Conservation (phyloP, 164 flowering plant genomes). For the Tinospora cordifolia region DNA sequence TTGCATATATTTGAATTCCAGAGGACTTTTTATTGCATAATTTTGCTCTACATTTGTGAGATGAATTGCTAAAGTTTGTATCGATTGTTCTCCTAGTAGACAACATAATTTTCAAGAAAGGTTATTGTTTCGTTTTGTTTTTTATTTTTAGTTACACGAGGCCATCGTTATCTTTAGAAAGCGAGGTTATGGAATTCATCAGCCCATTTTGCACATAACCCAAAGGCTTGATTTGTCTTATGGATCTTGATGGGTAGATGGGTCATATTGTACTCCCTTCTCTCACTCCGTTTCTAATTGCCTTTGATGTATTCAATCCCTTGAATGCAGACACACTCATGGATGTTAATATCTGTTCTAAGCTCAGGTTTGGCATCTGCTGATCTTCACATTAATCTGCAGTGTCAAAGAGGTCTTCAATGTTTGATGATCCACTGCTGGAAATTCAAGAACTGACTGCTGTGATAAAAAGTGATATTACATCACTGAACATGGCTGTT, state of each 20-base stretch:
- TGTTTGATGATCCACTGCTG: slow-evolving; percentile 72
- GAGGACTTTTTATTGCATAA: too few species aligned
- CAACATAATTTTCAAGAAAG: too few species aligned
- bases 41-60: too few species aligned
- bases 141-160: too few species aligned
- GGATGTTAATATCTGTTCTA: not conserved
- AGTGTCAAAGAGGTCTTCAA: slow-evolving; percentile 83
- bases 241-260: too few species aligned
- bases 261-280: not conserved
- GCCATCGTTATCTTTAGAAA: too few species aligned
- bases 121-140: too few species aligned
- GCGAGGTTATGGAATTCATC: too few species aligned
- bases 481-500: slow-evolving; percentile 55
- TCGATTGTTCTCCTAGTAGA: too few species aligned
- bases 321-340: not conserved
- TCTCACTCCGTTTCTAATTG: not conserved
- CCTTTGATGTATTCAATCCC: not conserved
- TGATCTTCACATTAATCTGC: slow-evolving; percentile 16
- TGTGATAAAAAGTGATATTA: slow-evolving; percentile 64
- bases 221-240: not conserved
- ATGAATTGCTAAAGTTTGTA: too few species aligned
- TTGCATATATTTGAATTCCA: too few species aligned
- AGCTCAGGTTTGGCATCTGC: slow-evolving; percentile 9
- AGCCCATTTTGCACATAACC: not conserved
- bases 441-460: slow-evolving; percentile 77